A percentile compares a stretch with the other conserved stretches of the same genome.
Evolutionary conservation across 202 grass and related monocot genomes (phyloP).

Genomic region (Musa balbisiana): DNA sequence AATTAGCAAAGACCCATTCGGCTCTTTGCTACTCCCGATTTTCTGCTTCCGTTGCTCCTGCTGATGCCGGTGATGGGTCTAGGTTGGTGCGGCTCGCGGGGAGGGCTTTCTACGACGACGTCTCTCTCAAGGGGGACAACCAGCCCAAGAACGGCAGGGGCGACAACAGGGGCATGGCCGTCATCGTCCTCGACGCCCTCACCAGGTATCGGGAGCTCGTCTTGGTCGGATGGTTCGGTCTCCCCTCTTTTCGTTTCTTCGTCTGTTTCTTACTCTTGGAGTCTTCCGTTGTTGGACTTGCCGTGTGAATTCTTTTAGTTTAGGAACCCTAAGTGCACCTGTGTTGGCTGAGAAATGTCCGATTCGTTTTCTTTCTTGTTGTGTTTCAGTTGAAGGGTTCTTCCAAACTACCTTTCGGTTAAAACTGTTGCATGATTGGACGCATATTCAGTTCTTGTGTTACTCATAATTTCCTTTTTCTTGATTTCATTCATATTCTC

Average conservation of each 20-base stretch:
- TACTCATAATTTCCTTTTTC: no score
- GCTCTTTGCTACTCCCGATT: not conserved
- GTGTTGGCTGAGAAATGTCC: no score
- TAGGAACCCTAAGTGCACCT: no score
- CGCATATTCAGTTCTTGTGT: no score
- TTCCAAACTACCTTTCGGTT: no score
- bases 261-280: not conserved
- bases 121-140: conserved; percentile 92
- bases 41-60: not conserved
- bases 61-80: not conserved
- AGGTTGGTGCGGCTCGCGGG: conserved; percentile 80
- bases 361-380: no score
- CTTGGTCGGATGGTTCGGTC: not conserved
- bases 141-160: conserved; percentile 81
- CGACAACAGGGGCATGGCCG: conserved; percentile 94
- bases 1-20: no score
- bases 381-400: no score
- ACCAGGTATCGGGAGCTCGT: conserved; percentile 37
- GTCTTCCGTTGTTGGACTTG: not conserved
- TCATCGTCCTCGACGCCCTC: conserved; percentile 82
- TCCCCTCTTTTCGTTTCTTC: not conserved
- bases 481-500: no score
- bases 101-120: conserved; percentile 86
- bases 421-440: no score
- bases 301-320: not conserved